Percentiles rank a stretch among this genome's conserved stretches.
These are phyloP conservation scores for Laetiporus sulphureus DNA, from an alignment of 1,284 basidiomycete genomes.

Conservation along the genomic window DNA sequence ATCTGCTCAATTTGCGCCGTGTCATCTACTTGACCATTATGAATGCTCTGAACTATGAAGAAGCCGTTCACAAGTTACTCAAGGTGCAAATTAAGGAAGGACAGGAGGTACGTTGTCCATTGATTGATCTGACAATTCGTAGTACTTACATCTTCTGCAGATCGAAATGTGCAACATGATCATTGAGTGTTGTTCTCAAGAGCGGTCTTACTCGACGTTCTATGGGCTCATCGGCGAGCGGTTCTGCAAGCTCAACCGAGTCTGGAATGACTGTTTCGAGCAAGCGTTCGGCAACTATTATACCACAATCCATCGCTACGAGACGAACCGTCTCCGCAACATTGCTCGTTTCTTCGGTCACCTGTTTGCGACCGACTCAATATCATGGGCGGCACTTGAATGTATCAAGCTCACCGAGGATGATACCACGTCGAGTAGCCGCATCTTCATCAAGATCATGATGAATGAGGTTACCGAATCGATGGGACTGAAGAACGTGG, in stretches of 20 bases:
- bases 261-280: slow-evolving; percentile 90
- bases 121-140: too few species aligned
- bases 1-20: slow-evolving; percentile 90
- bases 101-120: slow-evolving; percentile 83
- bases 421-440: slow-evolving; percentile 91
- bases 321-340: slow-evolving; percentile 96
- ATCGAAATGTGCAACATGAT: slow-evolving; percentile 98
- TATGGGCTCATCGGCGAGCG: slow-evolving; percentile 95
- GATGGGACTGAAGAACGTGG: slow-evolving; percentile 81
- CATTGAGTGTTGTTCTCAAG: slow-evolving; percentile 99
- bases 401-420: slow-evolving; percentile 95
- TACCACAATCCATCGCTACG: slow-evolving; percentile 96
- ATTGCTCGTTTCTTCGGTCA: slow-evolving; percentile 97
- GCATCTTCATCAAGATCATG: slow-evolving; percentile 98
- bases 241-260: slow-evolving; percentile 91
- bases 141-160: slow-evolving; percentile 43
- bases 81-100: slow-evolving; percentile 91
- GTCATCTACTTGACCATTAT: slow-evolving; percentile 98
- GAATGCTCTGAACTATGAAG: slow-evolving; percentile 97
- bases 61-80: slow-evolving; percentile 96
- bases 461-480: slow-evolving; percentile 92
- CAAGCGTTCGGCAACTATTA: slow-evolving; percentile 89
- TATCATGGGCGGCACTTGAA: slow-evolving; percentile 86
- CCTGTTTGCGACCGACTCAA: slow-evolving; percentile 76
- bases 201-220: slow-evolving; percentile 94